Conservation (phyloP, 345 rosid genomes). For the Eucalyptus polybractea region DNA sequence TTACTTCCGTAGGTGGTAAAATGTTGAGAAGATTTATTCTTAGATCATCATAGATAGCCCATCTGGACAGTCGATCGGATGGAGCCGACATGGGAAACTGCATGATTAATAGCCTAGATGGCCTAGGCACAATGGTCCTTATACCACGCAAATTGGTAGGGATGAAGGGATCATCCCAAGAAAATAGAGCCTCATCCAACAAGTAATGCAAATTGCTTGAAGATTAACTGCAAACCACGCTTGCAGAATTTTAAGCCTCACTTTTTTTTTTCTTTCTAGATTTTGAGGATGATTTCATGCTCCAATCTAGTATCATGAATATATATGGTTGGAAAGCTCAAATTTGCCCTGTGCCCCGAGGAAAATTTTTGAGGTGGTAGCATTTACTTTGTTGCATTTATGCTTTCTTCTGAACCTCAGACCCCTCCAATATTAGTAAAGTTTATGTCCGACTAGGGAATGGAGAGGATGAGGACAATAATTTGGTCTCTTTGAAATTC, state of each 20-base stretch:
- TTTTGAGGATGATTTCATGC: not conserved
- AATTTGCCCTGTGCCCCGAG: not conserved
- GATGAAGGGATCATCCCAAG: not conserved
- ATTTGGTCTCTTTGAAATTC: not conserved
- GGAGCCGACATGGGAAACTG: not conserved
- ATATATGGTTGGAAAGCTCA: not conserved
- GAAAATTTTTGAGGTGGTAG: not conserved
- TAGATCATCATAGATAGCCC: not conserved
- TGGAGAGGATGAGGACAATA: not conserved
- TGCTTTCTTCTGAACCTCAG: not conserved
- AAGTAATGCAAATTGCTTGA: not conserved
- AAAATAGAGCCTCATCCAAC: not conserved
- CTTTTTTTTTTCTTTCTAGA: not conserved
- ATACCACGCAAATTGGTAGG: not conserved
- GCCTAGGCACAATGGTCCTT: not conserved
- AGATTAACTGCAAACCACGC: not conserved
- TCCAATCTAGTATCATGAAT: not conserved
- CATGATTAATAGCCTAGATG: not conserved
- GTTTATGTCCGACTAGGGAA: not conserved
- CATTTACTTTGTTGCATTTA: not conserved
- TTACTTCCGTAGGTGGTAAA: not conserved
- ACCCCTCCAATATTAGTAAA: not conserved
- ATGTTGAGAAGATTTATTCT: not conserved
- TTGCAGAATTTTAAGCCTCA: not conserved
- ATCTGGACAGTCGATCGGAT: not conserved